Conservation (phyloP, 805 yeast genomes). For the Schizosaccharomyces cryophilus region DNA sequence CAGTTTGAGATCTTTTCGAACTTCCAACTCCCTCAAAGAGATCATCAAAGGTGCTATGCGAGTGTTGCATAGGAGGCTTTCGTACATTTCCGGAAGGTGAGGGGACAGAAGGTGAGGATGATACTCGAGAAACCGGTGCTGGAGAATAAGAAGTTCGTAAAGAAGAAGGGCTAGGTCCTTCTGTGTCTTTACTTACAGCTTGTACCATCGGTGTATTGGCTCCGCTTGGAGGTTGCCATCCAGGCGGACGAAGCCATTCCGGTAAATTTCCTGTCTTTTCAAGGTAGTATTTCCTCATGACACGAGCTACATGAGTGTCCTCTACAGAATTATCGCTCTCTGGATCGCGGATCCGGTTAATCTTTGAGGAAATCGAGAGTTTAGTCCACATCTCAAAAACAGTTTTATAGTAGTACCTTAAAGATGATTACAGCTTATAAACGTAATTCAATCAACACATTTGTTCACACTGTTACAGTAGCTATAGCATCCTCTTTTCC, state of each 20-base stretch:
- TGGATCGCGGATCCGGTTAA: neutral
- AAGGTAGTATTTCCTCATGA: neutral
- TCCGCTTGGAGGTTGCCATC: neutral
- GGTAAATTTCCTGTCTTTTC: neutral
- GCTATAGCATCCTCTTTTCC: no score
- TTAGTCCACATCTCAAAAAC: neutral
- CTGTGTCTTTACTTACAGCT: neutral
- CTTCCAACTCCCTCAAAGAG: neutral
- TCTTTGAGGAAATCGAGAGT: neutral
- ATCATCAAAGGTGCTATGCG: neutral
- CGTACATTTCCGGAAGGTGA: neutral
- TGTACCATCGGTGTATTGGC: neutral
- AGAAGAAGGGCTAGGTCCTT: neutral
- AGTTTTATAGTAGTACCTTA: neutral
- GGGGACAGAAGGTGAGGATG: neutral
- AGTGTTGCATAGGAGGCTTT: neutral
- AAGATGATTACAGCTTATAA: no score
- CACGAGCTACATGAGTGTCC: neutral
- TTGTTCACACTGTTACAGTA: no score
- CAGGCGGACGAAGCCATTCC: neutral
- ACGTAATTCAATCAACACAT: no score
- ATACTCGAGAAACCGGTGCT: neutral
- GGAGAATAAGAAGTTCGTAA: neutral
- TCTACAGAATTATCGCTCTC: neutral
- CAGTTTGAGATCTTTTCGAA: neutral